Evolutionary conservation across 768 basidiomycete genomes (phyloP).

Genomic region (Kwoniella heveanensis): DNA sequence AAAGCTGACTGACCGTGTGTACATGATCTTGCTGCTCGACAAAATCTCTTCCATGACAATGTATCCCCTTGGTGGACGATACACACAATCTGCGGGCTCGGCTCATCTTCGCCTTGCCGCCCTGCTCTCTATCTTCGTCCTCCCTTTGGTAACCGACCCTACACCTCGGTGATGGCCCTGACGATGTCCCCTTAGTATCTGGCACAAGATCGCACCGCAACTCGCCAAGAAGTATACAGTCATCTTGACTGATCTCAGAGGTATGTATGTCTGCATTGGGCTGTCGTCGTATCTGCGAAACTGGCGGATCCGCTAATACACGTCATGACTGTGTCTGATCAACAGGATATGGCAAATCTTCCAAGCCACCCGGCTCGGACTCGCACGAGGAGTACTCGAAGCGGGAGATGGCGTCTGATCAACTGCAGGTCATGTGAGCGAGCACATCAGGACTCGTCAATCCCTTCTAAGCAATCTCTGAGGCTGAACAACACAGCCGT

Average conservation of each 20-base stretch:
- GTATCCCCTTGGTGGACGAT: not conserved
- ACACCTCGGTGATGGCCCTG: not conserved
- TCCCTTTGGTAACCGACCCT: not conserved
- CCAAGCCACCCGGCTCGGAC: conserved; percentile 40
- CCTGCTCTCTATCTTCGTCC: not conserved
- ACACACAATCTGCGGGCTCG: too few species aligned
- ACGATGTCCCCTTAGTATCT: conserved; percentile 29
- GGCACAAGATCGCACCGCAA: conserved; percentile 33
- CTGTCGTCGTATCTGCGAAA: too few species aligned
- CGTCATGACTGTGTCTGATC: not conserved
- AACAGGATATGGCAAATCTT: conserved; percentile 45
- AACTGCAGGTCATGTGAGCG: conserved; percentile 47
- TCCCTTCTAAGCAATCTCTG: not conserved
- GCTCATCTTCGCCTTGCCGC: too few species aligned
- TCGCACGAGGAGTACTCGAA: conserved; percentile 52
- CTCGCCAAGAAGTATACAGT: conserved; percentile 40
- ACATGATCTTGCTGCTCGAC: too few species aligned
- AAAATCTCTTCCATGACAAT: too few species aligned
- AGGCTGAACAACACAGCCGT: too few species aligned
- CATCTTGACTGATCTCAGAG: conserved; percentile 45
- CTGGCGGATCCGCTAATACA: too few species aligned
- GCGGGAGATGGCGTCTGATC: conserved; percentile 52
- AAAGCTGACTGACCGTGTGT: too few species aligned
- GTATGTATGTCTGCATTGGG: too few species aligned
- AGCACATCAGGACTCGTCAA: not conserved